Conservation (phyloP, 169 alveolate genomes). For the Plasmodium relictum region DNA sequence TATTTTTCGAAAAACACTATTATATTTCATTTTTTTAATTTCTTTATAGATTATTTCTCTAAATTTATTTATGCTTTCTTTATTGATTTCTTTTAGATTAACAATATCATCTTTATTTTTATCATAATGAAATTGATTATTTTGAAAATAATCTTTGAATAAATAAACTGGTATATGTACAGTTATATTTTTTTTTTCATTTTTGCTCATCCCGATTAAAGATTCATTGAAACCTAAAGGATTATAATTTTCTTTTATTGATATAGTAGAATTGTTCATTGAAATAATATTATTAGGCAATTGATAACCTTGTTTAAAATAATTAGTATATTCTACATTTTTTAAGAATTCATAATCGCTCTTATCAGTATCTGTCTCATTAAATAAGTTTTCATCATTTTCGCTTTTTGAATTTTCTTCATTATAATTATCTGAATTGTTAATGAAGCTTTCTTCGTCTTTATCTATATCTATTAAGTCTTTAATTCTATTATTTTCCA, state of each 20-base stretch:
- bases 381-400: slow-evolving; percentile 41
- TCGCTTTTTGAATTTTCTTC: background rate
- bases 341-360: slow-evolving; percentile 21
- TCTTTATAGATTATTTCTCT: slow-evolving; percentile 66
- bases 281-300: slow-evolving; percentile 43
- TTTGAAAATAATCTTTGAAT: slow-evolving; percentile 48
- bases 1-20: slow-evolving; percentile 13
- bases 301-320: slow-evolving; percentile 59
- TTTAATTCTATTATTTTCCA: slow-evolving; percentile 27
- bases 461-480: slow-evolving; percentile 70
- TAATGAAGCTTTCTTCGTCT: slow-evolving; percentile 56
- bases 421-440: slow-evolving; percentile 20
- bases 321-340: slow-evolving; percentile 34
- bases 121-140: background rate
- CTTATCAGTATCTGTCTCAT: slow-evolving; percentile 24
- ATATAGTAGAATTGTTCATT: slow-evolving; percentile 39
- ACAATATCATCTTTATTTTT: slow-evolving; percentile 5
- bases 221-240: slow-evolving; percentile 76
- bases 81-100: slow-evolving; percentile 35
- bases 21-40: slow-evolving; percentile 66
- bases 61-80: slow-evolving; percentile 58
- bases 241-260: slow-evolving; percentile 69
- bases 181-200: slow-evolving; percentile 72
- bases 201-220: slow-evolving; percentile 40
- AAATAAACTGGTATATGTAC: slow-evolving; percentile 58